Evolutionary conservation across 805 yeast species (phyloP), one percentile per base, ranked within the genome.

Genomic region (Ogataea paradorogensis): DNA sequence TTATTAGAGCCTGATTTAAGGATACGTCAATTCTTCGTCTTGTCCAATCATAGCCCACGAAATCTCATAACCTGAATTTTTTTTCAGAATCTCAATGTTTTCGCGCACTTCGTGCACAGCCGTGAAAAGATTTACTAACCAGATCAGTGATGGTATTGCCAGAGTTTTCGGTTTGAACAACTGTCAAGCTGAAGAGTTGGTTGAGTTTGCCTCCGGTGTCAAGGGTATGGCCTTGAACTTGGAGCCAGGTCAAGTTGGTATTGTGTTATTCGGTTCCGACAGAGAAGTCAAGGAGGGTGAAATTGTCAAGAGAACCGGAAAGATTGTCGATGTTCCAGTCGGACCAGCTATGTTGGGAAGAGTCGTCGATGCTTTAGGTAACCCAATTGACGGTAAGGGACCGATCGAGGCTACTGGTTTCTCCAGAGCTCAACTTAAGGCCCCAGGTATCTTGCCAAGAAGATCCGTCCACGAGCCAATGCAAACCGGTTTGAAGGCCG

Each of bases 221-320:
- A 88, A 90, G 76, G 99, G 99, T 84, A 93, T 93, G 99, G 98
- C 99, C 66, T 82, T 93, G 69, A 93, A 93, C 83, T 86, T 93
- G 82, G 99, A 93, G 78, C 95, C 98, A 63, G 97, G 95, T 73
- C 98, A 93, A 76, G 99, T 93, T 70, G 99, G 99, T 88, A 83
- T 93, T 68, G 99, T 93, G 76, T 78, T 93, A 74, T 93, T 93
- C 80, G 99, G 99, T 78, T 90, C 98, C 55, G 99, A 93, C 74
- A 82, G 96, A 72, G 81, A 82, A 59, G 98, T 93, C 71, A 90
- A 89, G 78, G 97, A 93, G 79, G 98, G 99, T 77, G 96, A 93
- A 75, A 84, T 95, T 67, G 99, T 93, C 67, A 93, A 91, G 85
- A 90, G 99, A 82, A 90, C 99, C 61, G 98, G 99, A 74, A 78